phyloP scores from a whole-genome alignment of 805 yeast genomes.

The Candida nonsorbophila region DNA sequence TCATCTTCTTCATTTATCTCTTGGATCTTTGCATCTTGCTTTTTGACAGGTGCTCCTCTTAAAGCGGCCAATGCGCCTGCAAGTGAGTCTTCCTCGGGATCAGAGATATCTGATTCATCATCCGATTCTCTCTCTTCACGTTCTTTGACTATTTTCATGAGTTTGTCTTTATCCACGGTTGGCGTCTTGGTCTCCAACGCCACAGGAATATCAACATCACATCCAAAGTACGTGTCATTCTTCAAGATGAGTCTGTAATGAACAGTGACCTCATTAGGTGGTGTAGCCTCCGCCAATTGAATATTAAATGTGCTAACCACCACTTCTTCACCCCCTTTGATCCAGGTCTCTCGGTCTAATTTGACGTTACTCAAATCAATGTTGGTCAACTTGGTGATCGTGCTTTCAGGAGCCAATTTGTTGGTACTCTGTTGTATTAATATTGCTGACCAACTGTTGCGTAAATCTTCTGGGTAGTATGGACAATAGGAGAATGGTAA shows the following conservation, averaged over 20 bases:
- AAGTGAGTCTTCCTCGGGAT: constrained; percentile 67
- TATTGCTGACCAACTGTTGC: constrained; percentile 60
- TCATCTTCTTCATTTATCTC: constrained; percentile 20
- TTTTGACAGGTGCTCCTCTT: constrained; percentile 56
- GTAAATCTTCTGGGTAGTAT: constrained; percentile 57
- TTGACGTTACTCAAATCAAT: constrained; percentile 52
- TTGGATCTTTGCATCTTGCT: constrained; percentile 10
- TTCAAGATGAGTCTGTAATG: constrained; percentile 68
- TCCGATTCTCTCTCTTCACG: constrained; percentile 31
- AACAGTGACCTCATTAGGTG: constrained; percentile 59
- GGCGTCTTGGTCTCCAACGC: constrained; percentile 61
- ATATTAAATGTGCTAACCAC: constrained; percentile 70
- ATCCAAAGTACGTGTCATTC: constrained; percentile 75
- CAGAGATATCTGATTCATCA: constrained; percentile 54
- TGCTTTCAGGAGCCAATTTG: constrained; percentile 60
- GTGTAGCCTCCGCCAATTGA: constrained; percentile 70
- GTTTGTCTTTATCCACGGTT: constrained; percentile 12
- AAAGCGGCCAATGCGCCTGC: constrained; percentile 72
- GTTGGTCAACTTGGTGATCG: constrained; percentile 49
- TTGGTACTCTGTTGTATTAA: constrained; percentile 72
- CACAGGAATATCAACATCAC: constrained; percentile 70
- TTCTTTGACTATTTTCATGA: constrained; percentile 26
- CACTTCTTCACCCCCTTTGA: constrained; percentile 33
- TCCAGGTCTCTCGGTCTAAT: constrained; percentile 49
- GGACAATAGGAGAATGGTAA: constrained; percentile 70